These are phyloP conservation scores for Scedosporium dehoogii DNA, from an alignment of 2,329 filamentous ascomycete genomes.

Conservation along the genomic window DNA sequence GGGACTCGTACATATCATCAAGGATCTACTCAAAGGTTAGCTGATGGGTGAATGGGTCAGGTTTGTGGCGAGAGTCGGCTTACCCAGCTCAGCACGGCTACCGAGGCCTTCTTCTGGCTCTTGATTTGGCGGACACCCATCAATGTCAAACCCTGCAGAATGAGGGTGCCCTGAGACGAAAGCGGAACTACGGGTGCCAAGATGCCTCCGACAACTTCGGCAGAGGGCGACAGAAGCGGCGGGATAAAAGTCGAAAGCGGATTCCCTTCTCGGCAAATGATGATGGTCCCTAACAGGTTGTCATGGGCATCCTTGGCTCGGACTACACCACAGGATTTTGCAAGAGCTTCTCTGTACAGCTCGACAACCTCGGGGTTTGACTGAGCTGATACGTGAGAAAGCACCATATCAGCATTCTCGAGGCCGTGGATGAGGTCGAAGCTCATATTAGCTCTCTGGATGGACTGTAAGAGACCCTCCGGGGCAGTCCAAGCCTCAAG, in stretches of 20 bases:
- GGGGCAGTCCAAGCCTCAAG: slow-evolving; percentile 66
- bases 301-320: slow-evolving; percentile 62
- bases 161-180: slow-evolving; percentile 54
- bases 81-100: slow-evolving; percentile 73
- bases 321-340: slow-evolving; percentile 71
- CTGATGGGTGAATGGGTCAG: not conserved
- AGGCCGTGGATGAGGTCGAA: slow-evolving; percentile 78
- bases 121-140: slow-evolving; percentile 79
- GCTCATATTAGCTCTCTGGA: slow-evolving; percentile 62
- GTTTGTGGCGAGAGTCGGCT: slow-evolving; percentile 22
- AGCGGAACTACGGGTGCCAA: slow-evolving; percentile 69
- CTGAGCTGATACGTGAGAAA: slow-evolving; percentile 64
- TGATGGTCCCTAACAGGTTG: slow-evolving; percentile 66
- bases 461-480: slow-evolving; percentile 63
- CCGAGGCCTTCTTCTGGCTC: slow-evolving; percentile 56
- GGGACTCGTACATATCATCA: slow-evolving; percentile 62
- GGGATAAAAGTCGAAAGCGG: slow-evolving; percentile 61
- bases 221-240: slow-evolving; percentile 47
- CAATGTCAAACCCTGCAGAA: slow-evolving; percentile 67
- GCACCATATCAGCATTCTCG: slow-evolving; percentile 63
- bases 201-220: slow-evolving; percentile 56
- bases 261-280: slow-evolving; percentile 65
- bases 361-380: slow-evolving; percentile 70
- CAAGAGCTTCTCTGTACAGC: slow-evolving; percentile 67
- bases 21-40: slow-evolving; percentile 38